Evolutionary conservation across 495 filamentous ascomycete genomes (phyloP).

Genomic region (Letharia lupina): DNA sequence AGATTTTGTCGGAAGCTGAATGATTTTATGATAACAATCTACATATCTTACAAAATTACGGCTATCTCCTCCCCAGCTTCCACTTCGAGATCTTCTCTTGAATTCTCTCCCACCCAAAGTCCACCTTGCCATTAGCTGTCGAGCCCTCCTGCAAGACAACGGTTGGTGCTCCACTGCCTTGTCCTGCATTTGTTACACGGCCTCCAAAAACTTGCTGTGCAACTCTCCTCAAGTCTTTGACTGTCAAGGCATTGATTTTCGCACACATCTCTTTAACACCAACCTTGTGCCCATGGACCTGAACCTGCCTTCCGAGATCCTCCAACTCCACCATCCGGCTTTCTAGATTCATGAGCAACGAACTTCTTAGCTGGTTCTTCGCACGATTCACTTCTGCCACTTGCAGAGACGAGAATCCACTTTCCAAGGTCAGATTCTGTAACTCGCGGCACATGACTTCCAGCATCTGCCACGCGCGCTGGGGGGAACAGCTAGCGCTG

Average conservation of each 20-base stretch:
- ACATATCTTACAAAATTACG: not conserved
- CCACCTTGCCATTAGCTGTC: slow-evolving; percentile 41
- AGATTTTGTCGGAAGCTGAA: slow-evolving; percentile 3
- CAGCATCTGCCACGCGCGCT: slow-evolving; percentile 66
- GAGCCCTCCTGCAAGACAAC: slow-evolving; percentile 83
- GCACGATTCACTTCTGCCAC: slow-evolving; percentile 80
- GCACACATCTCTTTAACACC: slow-evolving; percentile 87
- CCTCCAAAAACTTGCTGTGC: slow-evolving; percentile 73
- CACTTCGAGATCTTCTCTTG: slow-evolving; percentile 76
- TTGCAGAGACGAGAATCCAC: slow-evolving; percentile 59
- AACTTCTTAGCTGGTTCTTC: slow-evolving; percentile 92
- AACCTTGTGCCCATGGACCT: slow-evolving; percentile 87
- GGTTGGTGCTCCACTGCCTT: slow-evolving; percentile 83
- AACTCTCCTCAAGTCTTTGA: slow-evolving; percentile 78
- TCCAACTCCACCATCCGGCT: slow-evolving; percentile 97
- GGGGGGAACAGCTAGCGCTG: slow-evolving; percentile 71
- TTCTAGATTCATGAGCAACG: slow-evolving; percentile 95
- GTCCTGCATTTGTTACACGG: slow-evolving; percentile 61
- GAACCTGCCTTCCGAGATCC: slow-evolving; percentile 91
- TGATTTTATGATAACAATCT: not conserved
- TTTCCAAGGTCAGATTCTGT: slow-evolving; percentile 62
- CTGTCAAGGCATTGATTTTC: slow-evolving; percentile 72
- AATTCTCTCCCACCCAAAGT: slow-evolving; percentile 76
- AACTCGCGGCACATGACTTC: slow-evolving; percentile 92
- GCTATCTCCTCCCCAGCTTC: slow-evolving; percentile 64